These are phyloP conservation scores for Vigna angularis DNA, from an alignment of 306 rosid genomes.

Conservation along the genomic window DNA sequence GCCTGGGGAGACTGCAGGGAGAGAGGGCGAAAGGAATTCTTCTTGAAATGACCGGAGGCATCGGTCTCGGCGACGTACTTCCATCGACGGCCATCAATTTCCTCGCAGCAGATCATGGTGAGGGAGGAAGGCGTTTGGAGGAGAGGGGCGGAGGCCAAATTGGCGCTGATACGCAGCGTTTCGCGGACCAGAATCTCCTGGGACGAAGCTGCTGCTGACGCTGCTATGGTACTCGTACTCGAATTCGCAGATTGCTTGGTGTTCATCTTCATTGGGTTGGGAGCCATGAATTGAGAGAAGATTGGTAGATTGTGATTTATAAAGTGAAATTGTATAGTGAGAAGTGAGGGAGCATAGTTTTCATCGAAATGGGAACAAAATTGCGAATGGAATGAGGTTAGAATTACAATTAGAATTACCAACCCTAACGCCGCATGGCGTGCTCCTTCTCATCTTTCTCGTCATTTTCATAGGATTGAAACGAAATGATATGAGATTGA, in stretches of 20 bases:
- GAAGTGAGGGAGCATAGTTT: constrained; percentile 7
- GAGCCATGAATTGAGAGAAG: constrained; percentile 43
- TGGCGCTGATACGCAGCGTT: constrained; percentile 86
- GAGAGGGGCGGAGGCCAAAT: constrained; percentile 60
- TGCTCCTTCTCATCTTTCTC: no score
- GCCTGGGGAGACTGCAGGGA: constrained; percentile 67
- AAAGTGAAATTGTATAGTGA: no score
- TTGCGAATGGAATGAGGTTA: background rate
- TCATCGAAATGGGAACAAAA: constrained; percentile 38
- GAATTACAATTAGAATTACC: no score
- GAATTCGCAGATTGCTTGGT: constrained; percentile 60
- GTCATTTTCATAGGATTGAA: no score
- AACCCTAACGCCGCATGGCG: background rate
- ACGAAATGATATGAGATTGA: no score
- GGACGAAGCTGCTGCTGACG: constrained; percentile 14
- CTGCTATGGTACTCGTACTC: background rate
- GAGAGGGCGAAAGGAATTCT: constrained; percentile 75
- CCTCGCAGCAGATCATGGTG: constrained; percentile 82
- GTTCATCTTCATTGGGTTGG: constrained; percentile 56
- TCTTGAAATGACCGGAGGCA: constrained; percentile 57
- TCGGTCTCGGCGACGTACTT: constrained; percentile 78
- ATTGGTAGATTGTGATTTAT: no score
- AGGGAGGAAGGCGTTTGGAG: constrained; percentile 42
- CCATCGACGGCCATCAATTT: constrained; percentile 91
- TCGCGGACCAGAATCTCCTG: constrained; percentile 82